Evolutionary conservation across 2,329 filamentous ascomycete species (phyloP), one percentile per base, ranked within the genome.

Genomic region (Aureobasidium sp.): DNA sequence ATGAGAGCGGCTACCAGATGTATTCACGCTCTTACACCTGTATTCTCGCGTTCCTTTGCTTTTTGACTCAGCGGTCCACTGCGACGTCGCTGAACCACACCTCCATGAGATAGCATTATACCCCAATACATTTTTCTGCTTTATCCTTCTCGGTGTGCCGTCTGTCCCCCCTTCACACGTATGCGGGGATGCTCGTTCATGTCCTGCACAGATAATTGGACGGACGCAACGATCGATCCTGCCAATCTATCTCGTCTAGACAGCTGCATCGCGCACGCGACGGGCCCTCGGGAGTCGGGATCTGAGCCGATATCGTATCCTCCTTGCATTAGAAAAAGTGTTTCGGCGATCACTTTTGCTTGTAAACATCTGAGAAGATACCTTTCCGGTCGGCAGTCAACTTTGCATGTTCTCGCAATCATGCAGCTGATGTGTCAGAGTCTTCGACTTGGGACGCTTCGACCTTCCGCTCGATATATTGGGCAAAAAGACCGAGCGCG

Each of bases 21-120:
- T n/a, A 55, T 9, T 27, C n/a, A 12, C 12, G 39, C 41, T 13
- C 39, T 23, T 34, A 12, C 39, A 23, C 37, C 17, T 23, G 26
- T 15, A 17, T 44, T 57, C 36, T 34, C 32, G 53, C 29, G 4
- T 57, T 36, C 20, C 29, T 44, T 46, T 44, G 39, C 36, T 44
- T 46, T 27, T 46, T 27, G 51, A 46, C 17, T 46, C 39, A 44
- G n/a, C 53, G 41, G 39, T 17, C 12, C n/a, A n/a, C 20, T 13
- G 12, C 27, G 27, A 34, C 15, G 2, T 27, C 15, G 27, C 32
- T 20, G 36, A 34, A 36, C 7, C 46, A 57, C 39, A 46, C 53
- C 41, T 57, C 13, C 5, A 34, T 36, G 53, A 57, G 53, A 57
- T 58, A 58, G 55, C 55, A 58, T 58, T 58, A 58, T 58, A 58